Evolutionary conservation across 2,329 filamentous ascomycete species (phyloP), one percentile per base, ranked within the genome.

Genomic region (Scedosporium minutisporum): DNA sequence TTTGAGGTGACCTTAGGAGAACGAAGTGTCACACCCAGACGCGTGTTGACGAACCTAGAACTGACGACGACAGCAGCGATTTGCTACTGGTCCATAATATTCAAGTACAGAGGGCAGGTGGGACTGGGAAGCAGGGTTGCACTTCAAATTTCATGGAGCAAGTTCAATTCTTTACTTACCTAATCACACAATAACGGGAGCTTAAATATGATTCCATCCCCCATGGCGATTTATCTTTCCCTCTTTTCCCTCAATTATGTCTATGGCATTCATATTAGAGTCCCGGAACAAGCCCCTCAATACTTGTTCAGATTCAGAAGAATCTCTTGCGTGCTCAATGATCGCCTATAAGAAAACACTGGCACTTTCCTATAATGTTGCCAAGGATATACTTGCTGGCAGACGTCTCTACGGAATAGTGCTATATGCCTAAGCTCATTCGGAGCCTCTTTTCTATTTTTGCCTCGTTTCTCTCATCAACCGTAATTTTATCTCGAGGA

Each of bases 221-320:
- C 27, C 4, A 27, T 4, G 29, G 1, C 21, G 6, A 7, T 60
- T 68, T 65, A 64, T 65, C 72, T 71, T 71, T 74, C 71, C 74
- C 75, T 77, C 78, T 80, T 77, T 77, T 74, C 76, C 80, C 75
- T 76, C 78, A 80, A 77, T 81, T 93, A 90, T 91, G 87, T 91
- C 86, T 85, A 81, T 74, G 87, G 88, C 91, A 88, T 89, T 88
- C 86, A 90, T 90, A 90, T 93, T 97, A 97, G 95, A 99, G 95
- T 99, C 95, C 96, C 93, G 93, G 89, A 89, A 87, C 86, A 90
- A 86, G 89, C 86, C 76, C 74, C 74, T 93, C 90, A 91, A 84
- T 97, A 85, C 89, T 91, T 92, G 87, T 90, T 91, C 90, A 96
- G 91, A 85, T 88, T 84, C 87, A 76, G 76, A 81, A 78, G 84